These are phyloP conservation scores for Ophiostoma tasmaniense DNA, from an alignment of 2,329 filamentous ascomycete genomes.

Conservation along the genomic window DNA sequence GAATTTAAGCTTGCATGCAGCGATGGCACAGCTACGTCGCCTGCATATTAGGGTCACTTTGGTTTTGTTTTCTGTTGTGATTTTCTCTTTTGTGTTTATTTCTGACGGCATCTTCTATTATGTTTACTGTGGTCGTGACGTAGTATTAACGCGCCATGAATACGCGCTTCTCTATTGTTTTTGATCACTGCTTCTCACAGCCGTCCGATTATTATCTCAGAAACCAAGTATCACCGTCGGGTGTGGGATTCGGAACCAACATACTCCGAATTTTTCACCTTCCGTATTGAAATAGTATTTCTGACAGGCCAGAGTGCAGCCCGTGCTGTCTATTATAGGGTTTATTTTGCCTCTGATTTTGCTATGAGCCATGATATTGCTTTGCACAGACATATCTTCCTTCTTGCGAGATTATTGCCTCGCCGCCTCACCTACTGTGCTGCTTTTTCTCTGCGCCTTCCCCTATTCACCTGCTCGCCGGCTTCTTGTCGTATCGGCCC, in stretches of 20 bases:
- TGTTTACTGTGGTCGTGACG: background rate
- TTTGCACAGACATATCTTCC: background rate
- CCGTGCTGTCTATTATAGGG: background rate
- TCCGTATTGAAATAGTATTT: background rate
- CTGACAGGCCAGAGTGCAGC: background rate
- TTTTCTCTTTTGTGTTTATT: background rate
- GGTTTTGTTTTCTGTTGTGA: background rate
- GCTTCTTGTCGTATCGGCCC: constrained; percentile 1
- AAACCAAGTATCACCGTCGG: background rate
- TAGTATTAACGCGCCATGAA: background rate
- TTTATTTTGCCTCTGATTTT: background rate
- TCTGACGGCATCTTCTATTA: background rate
- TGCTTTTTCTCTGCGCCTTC: background rate
- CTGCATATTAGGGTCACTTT: background rate
- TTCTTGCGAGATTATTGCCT: no score
- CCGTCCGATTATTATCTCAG: background rate
- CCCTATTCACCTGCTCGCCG: background rate
- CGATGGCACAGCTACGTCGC: background rate
- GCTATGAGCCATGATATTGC: background rate
- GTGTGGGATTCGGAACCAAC: background rate
- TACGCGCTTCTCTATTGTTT: background rate
- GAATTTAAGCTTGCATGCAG: constrained; percentile 5
- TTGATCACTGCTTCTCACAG: background rate
- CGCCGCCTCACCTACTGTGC: no score
- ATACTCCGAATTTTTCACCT: background rate